phyloP scores from a whole-genome alignment of 169 alveolate genomes.

The Besnoitia besnoiti region DNA sequence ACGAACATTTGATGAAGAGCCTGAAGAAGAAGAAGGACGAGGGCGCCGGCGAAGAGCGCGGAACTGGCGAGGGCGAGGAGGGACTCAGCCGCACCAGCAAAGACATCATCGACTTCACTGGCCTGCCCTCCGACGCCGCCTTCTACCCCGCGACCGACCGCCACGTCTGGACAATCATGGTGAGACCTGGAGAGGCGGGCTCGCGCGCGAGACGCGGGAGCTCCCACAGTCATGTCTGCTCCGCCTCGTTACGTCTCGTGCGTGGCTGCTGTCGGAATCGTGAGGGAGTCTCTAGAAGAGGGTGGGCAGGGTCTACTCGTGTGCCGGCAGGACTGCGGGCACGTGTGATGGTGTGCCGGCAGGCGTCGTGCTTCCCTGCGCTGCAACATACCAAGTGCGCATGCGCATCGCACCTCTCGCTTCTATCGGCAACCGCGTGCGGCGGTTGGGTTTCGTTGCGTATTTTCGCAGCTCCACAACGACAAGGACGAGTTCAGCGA shows the following conservation, averaged over 20 bases:
- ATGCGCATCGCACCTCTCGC: too few relatives aligned
- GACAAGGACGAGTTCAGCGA: constrained; percentile 61
- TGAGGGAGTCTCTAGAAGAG: neutral
- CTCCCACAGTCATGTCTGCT: too few relatives aligned
- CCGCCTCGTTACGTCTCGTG: too few relatives aligned
- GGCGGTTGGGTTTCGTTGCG: neutral
- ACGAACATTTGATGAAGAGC: constrained; percentile 48
- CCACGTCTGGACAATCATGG: constrained; percentile 62
- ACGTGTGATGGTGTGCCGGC: too few relatives aligned
- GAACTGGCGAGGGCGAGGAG: neutral
- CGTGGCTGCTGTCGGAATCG: neutral
- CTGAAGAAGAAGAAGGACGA: constrained; percentile 27
- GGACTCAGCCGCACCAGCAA: constrained; percentile 9
- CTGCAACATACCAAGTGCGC: too few relatives aligned
- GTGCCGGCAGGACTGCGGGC: too few relatives aligned
- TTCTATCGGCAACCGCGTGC: neutral
- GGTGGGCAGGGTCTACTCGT: neutral
- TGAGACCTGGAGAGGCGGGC: neutral
- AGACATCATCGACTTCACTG: constrained; percentile 54
- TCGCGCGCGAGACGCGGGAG: neutral
- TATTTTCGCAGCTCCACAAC: constrained; percentile 38
- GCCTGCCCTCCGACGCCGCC: constrained; percentile 39
- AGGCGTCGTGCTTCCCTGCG: too few relatives aligned
- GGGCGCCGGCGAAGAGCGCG: constrained; percentile 1
- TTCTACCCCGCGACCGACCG: constrained; percentile 45